Base-by-base conservation (phyloP, 2,329 filamentous ascomycete species). In the Fusarium sp. region DNA sequence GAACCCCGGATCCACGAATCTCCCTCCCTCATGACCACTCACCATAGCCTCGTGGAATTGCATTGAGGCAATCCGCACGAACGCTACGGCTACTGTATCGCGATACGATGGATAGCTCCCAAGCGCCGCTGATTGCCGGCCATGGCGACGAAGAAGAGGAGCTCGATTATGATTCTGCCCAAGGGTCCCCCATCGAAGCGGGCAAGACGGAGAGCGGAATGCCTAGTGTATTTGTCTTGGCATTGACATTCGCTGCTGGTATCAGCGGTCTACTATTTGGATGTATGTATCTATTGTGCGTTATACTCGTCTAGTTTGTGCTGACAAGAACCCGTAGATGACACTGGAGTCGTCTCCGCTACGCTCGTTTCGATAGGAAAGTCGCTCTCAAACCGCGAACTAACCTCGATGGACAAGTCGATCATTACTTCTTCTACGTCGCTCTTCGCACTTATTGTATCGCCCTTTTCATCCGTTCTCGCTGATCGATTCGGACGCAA, bases 361-460 rank as follows among this genome's bases (percentile, higher is more conserved):
- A 91, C 89, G 2, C 83, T 92, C 37, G 87, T 92, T 46, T 90
- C 89, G 4, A 85, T 91, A 68, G 86, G 85, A 52, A 83, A 81
- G 3, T 87, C 88, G 11, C 86, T 91, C 31, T 89, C 86, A 28
- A 77, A 81, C 58, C 85, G 85, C 48, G 78, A 82, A 11, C 82
- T 91, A 26, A 89, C 85, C 2, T 87, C 88, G 1, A 79, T 90
- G 73, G 89, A 91, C 78, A 92, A 90, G 77, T 91, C 90, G 9
- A 81, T 92, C 69, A 90, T 91, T 73, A 92, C 90, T 5, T 90
- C 89, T n/a, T 86, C 85, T 23, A 92, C 90, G 7, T 87, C 89
- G 7, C 84, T 92, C 49, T 86, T 90, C 65, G 90, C 91, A 6
- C 86, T 91, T 6, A 74, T 89, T 58, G 81, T 88, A 42, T 91